phyloP scores from a whole-genome alignment of 2,329 filamentous ascomycete genomes.

The Xylaria sp. region DNA sequence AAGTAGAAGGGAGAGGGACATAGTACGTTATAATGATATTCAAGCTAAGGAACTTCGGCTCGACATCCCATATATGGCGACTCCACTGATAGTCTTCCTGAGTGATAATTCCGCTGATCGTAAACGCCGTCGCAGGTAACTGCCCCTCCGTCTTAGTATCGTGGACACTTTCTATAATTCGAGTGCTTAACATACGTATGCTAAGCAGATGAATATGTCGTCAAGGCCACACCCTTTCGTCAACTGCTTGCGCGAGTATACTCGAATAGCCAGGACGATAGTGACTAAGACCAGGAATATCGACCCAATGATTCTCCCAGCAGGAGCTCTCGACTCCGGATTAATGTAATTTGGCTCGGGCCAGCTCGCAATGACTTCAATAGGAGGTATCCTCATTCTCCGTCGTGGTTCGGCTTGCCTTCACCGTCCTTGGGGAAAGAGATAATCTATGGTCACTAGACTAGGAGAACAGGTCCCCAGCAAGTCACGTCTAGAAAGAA shows the following conservation, averaged over 20 bases:
- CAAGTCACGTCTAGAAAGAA: conserved; percentile 7
- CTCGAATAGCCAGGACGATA: conserved; percentile 47
- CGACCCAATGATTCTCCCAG: conserved; percentile 44
- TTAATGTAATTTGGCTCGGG: conserved; percentile 49
- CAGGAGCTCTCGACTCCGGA: conserved; percentile 48
- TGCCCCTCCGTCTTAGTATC: conserved; percentile 14
- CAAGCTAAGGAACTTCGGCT: conserved; percentile 35
- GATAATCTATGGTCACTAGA: background rate
- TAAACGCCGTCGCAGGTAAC: conserved; percentile 49
- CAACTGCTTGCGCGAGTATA: conserved; percentile 51
- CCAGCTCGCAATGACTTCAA: conserved; percentile 45
- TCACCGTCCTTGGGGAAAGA: background rate
- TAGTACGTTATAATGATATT: conserved; percentile 47
- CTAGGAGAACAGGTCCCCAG: background rate
- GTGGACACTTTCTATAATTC: background rate
- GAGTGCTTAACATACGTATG: conserved; percentile 46
- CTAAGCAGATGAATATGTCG: conserved; percentile 51
- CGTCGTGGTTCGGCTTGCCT: background rate
- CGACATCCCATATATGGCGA: conserved; percentile 51
- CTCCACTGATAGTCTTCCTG: conserved; percentile 47
- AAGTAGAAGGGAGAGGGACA: background rate
- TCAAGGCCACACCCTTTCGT: conserved; percentile 52
- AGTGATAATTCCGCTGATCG: conserved; percentile 46
- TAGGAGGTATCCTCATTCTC: conserved; percentile 44
- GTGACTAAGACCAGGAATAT: conserved; percentile 47